Evolutionary conservation across 495 filamentous ascomycete species (phyloP).

Genomic region (Xylaria sp.): DNA sequence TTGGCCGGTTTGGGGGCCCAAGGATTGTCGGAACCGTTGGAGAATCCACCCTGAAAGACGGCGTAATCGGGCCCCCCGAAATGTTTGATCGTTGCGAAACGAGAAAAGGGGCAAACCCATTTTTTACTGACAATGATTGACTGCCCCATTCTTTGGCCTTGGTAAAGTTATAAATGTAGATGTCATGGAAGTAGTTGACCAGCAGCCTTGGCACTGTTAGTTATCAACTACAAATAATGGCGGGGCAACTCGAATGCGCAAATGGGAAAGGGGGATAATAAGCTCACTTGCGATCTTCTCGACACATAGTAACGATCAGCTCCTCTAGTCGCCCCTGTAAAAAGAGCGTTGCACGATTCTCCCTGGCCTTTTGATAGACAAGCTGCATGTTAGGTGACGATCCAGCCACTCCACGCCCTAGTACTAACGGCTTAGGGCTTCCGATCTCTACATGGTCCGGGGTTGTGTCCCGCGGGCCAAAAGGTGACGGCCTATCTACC

Average conservation of each 20-base stretch:
- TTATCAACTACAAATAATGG: neutral
- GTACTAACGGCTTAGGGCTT: neutral
- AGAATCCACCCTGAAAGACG: neutral
- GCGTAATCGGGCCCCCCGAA: neutral
- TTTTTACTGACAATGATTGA: neutral
- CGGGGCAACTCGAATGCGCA: too few species aligned
- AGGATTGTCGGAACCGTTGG: neutral
- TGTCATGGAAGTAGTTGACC: neutral
- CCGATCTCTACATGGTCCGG: neutral
- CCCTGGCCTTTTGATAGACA: conserved; percentile 7
- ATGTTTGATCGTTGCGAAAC: neutral
- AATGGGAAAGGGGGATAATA: neutral
- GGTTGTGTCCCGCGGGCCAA: neutral
- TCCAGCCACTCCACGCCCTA: neutral
- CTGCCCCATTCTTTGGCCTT: neutral
- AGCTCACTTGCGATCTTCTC: conserved; percentile 1
- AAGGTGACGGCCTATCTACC: neutral
- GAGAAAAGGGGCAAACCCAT: neutral
- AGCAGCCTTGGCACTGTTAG: neutral
- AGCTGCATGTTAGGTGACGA: neutral
- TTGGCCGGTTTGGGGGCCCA: neutral
- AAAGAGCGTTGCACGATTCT: neutral
- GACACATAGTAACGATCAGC: neutral
- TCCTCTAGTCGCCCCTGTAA: neutral
- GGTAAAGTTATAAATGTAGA: neutral